Evolutionary conservation across 148 eudicot genomes (phyloP).

Genomic region (Vaccinium myrtillus): DNA sequence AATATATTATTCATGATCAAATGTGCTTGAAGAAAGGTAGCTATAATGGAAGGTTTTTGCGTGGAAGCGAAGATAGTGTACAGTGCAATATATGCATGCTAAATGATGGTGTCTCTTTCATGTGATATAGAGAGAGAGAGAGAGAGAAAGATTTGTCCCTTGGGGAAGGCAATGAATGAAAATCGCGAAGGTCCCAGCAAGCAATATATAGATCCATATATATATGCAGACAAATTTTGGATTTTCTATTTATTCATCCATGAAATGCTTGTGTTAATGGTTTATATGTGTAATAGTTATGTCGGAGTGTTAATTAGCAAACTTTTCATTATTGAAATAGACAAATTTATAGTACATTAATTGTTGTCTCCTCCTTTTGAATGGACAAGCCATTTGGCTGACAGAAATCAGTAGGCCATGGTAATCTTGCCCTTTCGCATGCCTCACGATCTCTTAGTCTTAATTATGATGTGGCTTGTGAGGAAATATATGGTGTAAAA

Average conservation of each 20-base stretch:
- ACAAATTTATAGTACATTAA: background rate
- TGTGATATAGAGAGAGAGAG: background rate
- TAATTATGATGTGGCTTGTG: no score
- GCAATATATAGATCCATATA: background rate
- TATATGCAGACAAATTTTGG: background rate
- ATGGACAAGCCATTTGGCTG: background rate
- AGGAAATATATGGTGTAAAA: no score
- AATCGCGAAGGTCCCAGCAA: background rate
- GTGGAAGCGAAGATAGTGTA: slow-evolving; percentile 10
- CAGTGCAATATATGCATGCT: background rate
- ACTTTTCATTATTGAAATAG: background rate
- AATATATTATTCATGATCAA: background rate
- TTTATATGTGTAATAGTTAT: background rate
- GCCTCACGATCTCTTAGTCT: background rate
- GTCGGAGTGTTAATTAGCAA: background rate
- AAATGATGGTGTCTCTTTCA: background rate
- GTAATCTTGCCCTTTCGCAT: background rate
- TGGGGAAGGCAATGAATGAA: background rate
- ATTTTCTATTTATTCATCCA: background rate
- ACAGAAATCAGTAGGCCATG: background rate
- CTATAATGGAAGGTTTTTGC: background rate
- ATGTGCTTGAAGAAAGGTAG: background rate
- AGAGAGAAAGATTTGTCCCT: background rate
- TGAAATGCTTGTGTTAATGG: background rate
- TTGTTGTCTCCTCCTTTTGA: background rate